These are phyloP conservation scores for Neofusicoccum laricinum DNA, from an alignment of 2,329 filamentous ascomycete genomes.

Conservation along the genomic window DNA sequence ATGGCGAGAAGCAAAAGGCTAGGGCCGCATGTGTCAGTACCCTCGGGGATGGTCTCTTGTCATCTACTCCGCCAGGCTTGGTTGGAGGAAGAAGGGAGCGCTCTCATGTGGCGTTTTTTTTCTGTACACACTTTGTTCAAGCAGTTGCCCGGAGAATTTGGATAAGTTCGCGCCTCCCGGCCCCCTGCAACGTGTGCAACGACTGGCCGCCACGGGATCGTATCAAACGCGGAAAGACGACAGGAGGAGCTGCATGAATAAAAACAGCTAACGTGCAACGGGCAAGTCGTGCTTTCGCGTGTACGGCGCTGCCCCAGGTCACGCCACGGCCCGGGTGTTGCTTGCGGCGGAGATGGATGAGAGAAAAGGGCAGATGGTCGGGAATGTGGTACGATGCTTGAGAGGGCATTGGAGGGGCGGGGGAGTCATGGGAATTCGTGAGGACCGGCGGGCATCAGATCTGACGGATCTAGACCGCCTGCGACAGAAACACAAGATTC, in stretches of 20 bases:
- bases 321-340: not conserved
- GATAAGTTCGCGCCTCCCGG: not conserved
- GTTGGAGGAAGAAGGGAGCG: not conserved
- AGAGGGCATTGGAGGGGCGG: not conserved
- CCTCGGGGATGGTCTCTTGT: not conserved
- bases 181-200: not conserved
- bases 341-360: not conserved
- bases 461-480: conserved; percentile 1
- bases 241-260: not conserved
- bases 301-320: not conserved
- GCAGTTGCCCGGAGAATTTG: not conserved
- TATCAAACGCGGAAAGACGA: not conserved
- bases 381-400: not conserved
- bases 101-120: not conserved
- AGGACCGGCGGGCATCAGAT: not conserved
- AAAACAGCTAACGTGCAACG: not conserved
- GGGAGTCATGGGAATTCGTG: not conserved
- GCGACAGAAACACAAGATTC: not conserved
- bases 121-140: not conserved
- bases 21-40: not conserved
- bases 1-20: not conserved
- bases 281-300: not conserved
- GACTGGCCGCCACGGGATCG: not conserved
- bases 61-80: not conserved
- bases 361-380: not conserved